Percentiles rank a stretch among this genome's conserved stretches.
Evolutionary conservation across 345 rosid species (phyloP).

Genomic region (Bruguiera parviflora): DNA sequence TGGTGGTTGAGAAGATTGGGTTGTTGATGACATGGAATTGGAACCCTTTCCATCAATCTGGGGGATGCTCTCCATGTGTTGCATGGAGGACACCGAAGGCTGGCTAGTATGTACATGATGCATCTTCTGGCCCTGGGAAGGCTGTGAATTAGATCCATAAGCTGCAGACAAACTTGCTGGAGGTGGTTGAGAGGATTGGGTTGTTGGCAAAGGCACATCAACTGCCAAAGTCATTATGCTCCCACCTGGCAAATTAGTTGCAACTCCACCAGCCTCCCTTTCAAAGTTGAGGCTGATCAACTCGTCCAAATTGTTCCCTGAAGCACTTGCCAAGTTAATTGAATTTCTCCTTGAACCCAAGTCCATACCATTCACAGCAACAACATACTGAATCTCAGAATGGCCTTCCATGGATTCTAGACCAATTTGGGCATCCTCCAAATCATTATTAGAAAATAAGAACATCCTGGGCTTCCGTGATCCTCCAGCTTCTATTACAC

Average conservation of each 20-base stretch:
- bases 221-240: constrained; percentile 5
- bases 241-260: constrained; percentile 8
- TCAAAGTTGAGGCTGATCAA: constrained; percentile 20
- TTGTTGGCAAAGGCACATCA: constrained; percentile 12
- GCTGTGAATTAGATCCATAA: constrained; percentile 37
- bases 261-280: constrained; percentile 8
- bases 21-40: constrained; percentile 22
- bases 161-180: constrained; percentile 24
- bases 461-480: constrained; percentile 32
- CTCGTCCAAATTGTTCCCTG: constrained; percentile 30
- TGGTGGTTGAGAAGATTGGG: constrained; percentile 23
- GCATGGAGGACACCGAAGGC: constrained; percentile 28
- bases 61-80: constrained; percentile 25
- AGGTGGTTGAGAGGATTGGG: constrained; percentile 34
- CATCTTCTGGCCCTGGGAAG: constrained; percentile 33
- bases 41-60: constrained; percentile 33
- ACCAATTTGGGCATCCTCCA: constrained; percentile 26
- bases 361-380: constrained; percentile 35
- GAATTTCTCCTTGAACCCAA: constrained; percentile 32
- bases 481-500: constrained; percentile 24
- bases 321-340: constrained; percentile 19
- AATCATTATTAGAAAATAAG: constrained; percentile 24
- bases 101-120: constrained; percentile 34
- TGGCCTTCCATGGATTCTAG: constrained; percentile 23
- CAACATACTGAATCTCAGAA: constrained; percentile 34